Evolutionary conservation across 2,329 filamentous ascomycete genomes (phyloP), one percentile per base, ranked within the genome.

Genomic region (Epichloe typhina): DNA sequence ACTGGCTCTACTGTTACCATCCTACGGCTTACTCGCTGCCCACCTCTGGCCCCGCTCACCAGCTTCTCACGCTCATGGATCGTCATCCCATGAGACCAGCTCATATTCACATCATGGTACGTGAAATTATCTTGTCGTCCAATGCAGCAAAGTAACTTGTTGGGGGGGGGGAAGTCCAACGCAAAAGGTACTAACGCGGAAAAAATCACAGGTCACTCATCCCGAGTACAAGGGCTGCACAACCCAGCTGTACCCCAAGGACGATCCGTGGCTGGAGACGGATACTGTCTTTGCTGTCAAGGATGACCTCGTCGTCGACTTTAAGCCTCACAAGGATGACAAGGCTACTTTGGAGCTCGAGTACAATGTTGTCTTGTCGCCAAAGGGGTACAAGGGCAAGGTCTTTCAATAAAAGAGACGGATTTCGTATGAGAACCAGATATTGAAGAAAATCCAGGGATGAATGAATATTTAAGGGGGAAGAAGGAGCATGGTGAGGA

Each of bases 241-340:
- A 1, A 88, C 86, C 0, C 86, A 90, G 65, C 82, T 90, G 49
- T 90, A 88, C 63, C 84, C 87, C 65, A 74, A 74, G 54, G 72
- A 78, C 54, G 79, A 83, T 67, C 74, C 77, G 46, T 86, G 86
- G 62, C 72, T 88, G 26, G 62, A 65, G 38, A 64, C 64, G 2
- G 68, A 70, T 47, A 65, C 65, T 41, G 74, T 75, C 35, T 77
- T 75, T 54, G 74, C 74, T 38, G 74, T 78, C 57, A 77, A 77
- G 65, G 67, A 74, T 46, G 73, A 75, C 46, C 62, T 78, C 4
- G 58, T 77, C 2, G 66, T 77, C 13, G 66, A 74, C 55, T 77
- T 78, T 59, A 70, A 67, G 57, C 72, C 73, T 9, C 59, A 70
- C 35, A 49, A 66, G 54, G 68, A 71, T 36, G 56, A 60, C 54